phyloP scores from a whole-genome alignment of 192 early-diverging fungal genomes.

The Backusella macrospora region DNA sequence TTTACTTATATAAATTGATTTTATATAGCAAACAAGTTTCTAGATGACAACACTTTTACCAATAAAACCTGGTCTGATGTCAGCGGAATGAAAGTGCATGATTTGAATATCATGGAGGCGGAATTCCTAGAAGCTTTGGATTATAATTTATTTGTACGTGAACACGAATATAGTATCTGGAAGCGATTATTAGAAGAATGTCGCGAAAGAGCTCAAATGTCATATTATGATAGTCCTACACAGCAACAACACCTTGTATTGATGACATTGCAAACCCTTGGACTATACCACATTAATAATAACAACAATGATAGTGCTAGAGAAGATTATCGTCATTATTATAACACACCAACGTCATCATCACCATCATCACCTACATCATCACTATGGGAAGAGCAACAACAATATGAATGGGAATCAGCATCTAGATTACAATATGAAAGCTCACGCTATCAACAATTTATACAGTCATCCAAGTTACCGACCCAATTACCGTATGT shows the following conservation, averaged over 20 bases:
- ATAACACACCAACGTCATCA: no score
- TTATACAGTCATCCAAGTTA: constrained; percentile 3
- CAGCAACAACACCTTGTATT: constrained; percentile 7
- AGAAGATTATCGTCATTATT: no score
- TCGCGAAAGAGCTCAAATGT: constrained; percentile 23
- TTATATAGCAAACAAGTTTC: constrained; percentile 71
- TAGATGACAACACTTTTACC: constrained; percentile 88
- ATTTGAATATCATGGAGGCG: constrained; percentile 82
- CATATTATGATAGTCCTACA: constrained; percentile 9
- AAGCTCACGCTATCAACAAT: constrained; percentile 16
- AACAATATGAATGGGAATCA: constrained; percentile 4
- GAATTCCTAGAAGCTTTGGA: constrained; percentile 80
- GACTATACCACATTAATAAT: constrained; percentile 2
- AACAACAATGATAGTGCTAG: background rate
- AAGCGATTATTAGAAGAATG: constrained; percentile 49
- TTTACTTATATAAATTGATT: background rate
- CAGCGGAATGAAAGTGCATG: constrained; percentile 76
- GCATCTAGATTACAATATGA: background rate
- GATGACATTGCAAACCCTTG: constrained; percentile 18
- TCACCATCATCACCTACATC: background rate
- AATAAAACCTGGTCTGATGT: constrained; percentile 91
- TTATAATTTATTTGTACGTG: constrained; percentile 71
- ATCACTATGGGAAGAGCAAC: background rate
- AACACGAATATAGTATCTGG: constrained; percentile 71
- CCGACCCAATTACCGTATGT: constrained; percentile 8